A percentile compares a stretch with the other conserved stretches of the same genome.
These are phyloP conservation scores for Tolypocladium capitatum DNA, from an alignment of 2,329 filamentous ascomycete species.

Conservation along the genomic window DNA sequence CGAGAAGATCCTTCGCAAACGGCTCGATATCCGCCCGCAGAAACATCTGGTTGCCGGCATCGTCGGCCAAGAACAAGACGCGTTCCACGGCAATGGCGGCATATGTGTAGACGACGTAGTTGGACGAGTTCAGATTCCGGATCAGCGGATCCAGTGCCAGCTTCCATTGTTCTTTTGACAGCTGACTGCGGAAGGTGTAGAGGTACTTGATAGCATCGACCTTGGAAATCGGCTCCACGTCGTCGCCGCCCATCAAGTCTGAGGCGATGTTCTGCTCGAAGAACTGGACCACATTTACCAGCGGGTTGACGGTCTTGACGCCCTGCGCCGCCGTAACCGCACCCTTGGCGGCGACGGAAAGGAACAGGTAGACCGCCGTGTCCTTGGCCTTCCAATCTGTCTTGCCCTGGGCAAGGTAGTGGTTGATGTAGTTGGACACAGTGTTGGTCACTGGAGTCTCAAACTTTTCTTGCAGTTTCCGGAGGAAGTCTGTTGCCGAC, in stretches of 20 bases:
- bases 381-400: conserved; percentile 95
- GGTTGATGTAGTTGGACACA: conserved; percentile 76
- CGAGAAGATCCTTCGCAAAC: conserved; percentile 71
- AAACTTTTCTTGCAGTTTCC: conserved; percentile 79
- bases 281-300: conserved; percentile 84
- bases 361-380: conserved; percentile 92
- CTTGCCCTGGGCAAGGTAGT: conserved; percentile 70
- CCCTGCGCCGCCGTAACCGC: conserved; percentile 76
- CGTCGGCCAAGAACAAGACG: conserved; percentile 71
- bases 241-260: conserved; percentile 62
- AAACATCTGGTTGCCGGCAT: conserved; percentile 65
- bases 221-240: conserved; percentile 73
- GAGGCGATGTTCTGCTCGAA: conserved; percentile 85
- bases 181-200: conserved; percentile 89
- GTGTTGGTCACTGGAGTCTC: conserved; percentile 73
- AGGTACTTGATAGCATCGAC: conserved; percentile 98
- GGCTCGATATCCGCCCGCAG: conserved; percentile 64
- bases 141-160: conserved; percentile 80
- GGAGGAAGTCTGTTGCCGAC: conserved; percentile 88
- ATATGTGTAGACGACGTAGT: conserved; percentile 97
- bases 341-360: conserved; percentile 87
- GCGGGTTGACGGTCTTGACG: conserved; percentile 77
- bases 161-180: conserved; percentile 86
- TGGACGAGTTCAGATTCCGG: conserved; percentile 75
- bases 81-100: conserved; percentile 94